Evolutionary conservation across 116 monocot species (phyloP).

Genomic region (Zostera marina): DNA sequence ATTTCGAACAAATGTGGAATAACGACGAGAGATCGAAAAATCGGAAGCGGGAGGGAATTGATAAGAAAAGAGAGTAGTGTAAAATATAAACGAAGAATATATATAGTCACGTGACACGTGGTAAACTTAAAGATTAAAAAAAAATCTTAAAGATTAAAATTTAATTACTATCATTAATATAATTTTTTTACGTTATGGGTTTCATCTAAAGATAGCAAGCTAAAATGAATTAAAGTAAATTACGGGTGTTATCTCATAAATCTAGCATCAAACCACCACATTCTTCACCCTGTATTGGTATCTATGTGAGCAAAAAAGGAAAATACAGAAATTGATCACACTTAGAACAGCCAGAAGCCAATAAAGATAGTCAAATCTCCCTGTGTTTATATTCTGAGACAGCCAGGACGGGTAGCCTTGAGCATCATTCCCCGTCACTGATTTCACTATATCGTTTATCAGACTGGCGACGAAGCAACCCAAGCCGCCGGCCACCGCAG

Average conservation of each 20-base stretch:
- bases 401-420: slow-evolving; percentile 61
- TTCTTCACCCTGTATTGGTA: slow-evolving; percentile 49
- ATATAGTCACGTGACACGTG: no score
- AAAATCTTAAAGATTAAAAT: no score
- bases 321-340: slow-evolving; percentile 44
- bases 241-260: not conserved
- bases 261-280: not conserved
- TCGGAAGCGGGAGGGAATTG: no score
- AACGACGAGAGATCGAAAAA: no score
- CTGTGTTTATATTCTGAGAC: slow-evolving; percentile 76
- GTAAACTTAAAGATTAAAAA: no score
- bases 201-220: no score
- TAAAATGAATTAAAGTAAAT: no score
- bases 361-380: slow-evolving; percentile 73
- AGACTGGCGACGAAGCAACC: slow-evolving; percentile 72
- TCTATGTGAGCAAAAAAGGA: slow-evolving; percentile 37
- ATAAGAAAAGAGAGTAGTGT: no score
- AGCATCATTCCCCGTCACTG: slow-evolving; percentile 44
- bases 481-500: slow-evolving; percentile 80
- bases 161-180: no score
- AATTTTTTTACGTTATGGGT: no score
- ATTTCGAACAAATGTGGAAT: no score
- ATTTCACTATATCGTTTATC: slow-evolving; percentile 61
- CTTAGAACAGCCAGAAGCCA: slow-evolving; percentile 66
- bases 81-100: no score